phyloP scores from a whole-genome alignment of 1,284 basidiomycete genomes.

The Kalmanozyma brasiliensis region DNA sequence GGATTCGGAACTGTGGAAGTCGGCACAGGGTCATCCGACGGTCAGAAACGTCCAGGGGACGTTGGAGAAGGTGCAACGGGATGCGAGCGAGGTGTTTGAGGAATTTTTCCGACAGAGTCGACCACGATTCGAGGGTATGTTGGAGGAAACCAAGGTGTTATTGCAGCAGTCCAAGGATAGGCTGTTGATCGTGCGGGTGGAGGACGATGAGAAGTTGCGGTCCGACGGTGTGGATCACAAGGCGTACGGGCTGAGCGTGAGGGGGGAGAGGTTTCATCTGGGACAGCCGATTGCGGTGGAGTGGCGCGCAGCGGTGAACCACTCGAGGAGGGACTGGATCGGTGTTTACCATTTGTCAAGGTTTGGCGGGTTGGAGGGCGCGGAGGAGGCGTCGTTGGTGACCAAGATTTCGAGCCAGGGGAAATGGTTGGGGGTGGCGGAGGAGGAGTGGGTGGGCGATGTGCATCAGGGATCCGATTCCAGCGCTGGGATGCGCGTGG shows the following conservation, averaged over 20 bases:
- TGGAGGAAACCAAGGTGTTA: constrained; percentile 90
- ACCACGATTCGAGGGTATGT: constrained; percentile 67
- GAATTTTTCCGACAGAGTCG: constrained; percentile 81
- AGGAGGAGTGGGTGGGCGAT: constrained; percentile 93
- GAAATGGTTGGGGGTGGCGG: constrained; percentile 90
- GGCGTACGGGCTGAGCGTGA: constrained; percentile 38
- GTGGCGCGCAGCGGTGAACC: constrained; percentile 87
- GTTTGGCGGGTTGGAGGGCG: constrained; percentile 34
- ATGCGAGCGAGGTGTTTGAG: constrained; percentile 87
- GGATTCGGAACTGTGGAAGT: constrained; percentile 71
- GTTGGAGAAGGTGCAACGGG: constrained; percentile 92
- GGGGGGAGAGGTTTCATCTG: constrained; percentile 77
- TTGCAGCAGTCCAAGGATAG: constrained; percentile 89
- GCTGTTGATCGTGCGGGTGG: constrained; percentile 54
- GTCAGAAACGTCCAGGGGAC: constrained; percentile 90
- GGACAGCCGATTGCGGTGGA: constrained; percentile 87
- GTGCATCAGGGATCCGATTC: constrained; percentile 59
- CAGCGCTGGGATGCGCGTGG: not conserved
- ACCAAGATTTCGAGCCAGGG: constrained; percentile 89
- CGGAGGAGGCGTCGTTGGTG: constrained; percentile 39
- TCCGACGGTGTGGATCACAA: constrained; percentile 44
- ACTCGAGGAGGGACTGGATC: constrained; percentile 96
- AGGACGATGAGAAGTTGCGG: constrained; percentile 44
- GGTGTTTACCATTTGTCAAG: constrained; percentile 76
- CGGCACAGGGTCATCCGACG: constrained; percentile 67